Percentiles rank a stretch among this genome's conserved stretches.
These are phyloP conservation scores for Filobasidium wieringae DNA, from an alignment of 768 basidiomycete genomes.

Conservation along the genomic window DNA sequence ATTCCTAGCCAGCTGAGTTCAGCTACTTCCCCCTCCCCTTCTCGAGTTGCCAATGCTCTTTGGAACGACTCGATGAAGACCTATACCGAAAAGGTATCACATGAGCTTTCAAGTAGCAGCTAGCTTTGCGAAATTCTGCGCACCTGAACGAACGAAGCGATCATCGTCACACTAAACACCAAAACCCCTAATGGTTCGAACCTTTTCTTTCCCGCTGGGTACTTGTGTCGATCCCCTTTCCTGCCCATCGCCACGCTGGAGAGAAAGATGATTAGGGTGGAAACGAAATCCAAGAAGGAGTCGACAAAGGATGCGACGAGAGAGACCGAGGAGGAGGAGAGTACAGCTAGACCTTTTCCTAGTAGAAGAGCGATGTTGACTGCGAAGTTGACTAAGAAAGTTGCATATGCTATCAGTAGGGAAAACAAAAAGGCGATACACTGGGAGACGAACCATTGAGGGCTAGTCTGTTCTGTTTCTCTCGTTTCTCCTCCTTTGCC, in stretches of 20 bases:
- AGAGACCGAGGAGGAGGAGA: constrained; percentile 41
- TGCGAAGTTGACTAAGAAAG: constrained; percentile 36
- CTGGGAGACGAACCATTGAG: constrained; percentile 26
- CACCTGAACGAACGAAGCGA: constrained; percentile 33
- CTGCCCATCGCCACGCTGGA: constrained; percentile 36
- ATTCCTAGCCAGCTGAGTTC: constrained; percentile 31
- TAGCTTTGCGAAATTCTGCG: too few species aligned
- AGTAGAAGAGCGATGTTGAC: constrained; percentile 39
- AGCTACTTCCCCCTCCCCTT: constrained; percentile 21
- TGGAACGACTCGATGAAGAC: constrained; percentile 42
- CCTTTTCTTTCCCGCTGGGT: constrained; percentile 36
- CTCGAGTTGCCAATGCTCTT: constrained; percentile 16
- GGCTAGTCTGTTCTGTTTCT: constrained; percentile 26
- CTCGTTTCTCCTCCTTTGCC: constrained; percentile 26
- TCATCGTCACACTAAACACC: constrained; percentile 42
- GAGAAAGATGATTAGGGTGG: constrained; percentile 41
- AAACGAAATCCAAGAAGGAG: constrained; percentile 40
- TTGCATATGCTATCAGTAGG: background rate
- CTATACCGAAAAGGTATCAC: too few species aligned
- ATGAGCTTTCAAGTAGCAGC: too few species aligned
- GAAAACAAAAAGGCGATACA: background rate
- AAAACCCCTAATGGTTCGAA: constrained; percentile 42
- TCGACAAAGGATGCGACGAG: constrained; percentile 41
- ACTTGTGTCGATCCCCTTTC: constrained; percentile 19
- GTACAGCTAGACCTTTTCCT: constrained; percentile 39